Conservation (phyloP, 495 filamentous ascomycete species). For the Daldinia grandis region DNA sequence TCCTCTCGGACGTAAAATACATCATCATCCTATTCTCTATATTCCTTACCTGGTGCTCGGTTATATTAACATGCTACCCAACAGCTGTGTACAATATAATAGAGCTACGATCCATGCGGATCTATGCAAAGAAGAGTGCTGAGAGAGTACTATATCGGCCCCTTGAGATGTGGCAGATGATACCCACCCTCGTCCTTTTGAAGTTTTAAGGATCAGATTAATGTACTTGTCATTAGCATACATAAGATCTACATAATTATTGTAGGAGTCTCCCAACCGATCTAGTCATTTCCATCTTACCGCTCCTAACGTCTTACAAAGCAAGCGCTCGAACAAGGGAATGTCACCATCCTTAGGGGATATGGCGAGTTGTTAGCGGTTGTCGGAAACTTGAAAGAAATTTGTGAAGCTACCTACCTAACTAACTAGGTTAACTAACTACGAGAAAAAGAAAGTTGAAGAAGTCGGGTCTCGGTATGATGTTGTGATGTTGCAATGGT, state of each 20-base stretch:
- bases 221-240: background rate
- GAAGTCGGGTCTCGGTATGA: constrained; percentile 37
- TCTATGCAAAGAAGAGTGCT: background rate
- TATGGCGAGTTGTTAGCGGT: constrained; percentile 33
- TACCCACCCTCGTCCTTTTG: background rate
- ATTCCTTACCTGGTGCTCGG: background rate
- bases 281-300: background rate
- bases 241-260: background rate
- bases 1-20: too few species aligned
- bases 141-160: background rate
- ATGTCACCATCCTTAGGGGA: constrained; percentile 28
- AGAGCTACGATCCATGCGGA: background rate
- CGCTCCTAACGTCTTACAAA: background rate
- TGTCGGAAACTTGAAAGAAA: constrained; percentile 24
- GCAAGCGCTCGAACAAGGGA: background rate
- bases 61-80: background rate
- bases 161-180: background rate
- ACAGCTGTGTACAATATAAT: background rate
- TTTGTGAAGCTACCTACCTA: background rate
- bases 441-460: constrained; percentile 8
- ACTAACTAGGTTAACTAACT: too few species aligned
- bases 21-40: too few species aligned
- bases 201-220: background rate
- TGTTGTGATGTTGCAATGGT: constrained; percentile 37
- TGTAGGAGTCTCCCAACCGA: too few species aligned